A percentile compares a stretch with the other conserved stretches of the same genome.
Conservation (phyloP, 805 yeast species). For the Candida gorgasii region DNA sequence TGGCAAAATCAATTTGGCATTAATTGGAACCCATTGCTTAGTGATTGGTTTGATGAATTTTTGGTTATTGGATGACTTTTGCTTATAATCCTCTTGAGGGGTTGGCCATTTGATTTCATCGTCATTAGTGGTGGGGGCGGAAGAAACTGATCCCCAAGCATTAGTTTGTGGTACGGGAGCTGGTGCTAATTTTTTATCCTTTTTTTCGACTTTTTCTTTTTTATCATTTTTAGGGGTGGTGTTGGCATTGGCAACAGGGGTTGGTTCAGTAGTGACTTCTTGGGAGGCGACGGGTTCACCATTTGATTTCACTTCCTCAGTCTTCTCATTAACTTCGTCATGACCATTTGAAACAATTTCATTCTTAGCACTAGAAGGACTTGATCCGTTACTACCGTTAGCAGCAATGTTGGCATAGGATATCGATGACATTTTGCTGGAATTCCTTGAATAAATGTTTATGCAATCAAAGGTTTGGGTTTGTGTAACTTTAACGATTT, state of each 20-base stretch:
- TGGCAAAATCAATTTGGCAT: conserved; percentile 43
- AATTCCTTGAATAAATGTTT: neutral
- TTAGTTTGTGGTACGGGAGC: conserved; percentile 47
- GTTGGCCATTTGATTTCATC: conserved; percentile 49
- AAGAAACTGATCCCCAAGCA: conserved; percentile 35
- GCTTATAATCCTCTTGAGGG: conserved; percentile 31
- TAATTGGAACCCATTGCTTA: conserved; percentile 47
- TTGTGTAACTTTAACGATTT: neutral
- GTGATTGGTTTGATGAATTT: conserved; percentile 44
- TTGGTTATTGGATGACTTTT: conserved; percentile 21
- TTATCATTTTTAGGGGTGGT: neutral
- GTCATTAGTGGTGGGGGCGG: conserved; percentile 14
- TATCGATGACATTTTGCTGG: conserved; percentile 15
- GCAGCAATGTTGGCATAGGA: conserved; percentile 48
- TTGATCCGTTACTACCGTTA: conserved; percentile 23
- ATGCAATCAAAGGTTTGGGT: neutral
- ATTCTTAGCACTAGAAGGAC: conserved; percentile 13
- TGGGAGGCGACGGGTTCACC: too few species aligned
- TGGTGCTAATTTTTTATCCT: conserved; percentile 34
- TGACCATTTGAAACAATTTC: conserved; percentile 4
- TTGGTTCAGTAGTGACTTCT: neutral
- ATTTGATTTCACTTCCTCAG: neutral
- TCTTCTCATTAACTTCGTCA: conserved; percentile 1
- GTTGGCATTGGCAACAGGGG: neutral
- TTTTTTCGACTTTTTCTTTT: conserved; percentile 6